Conservation (phyloP, 2,329 filamentous ascomycete genomes). For the Colletotrichum trifolii region DNA sequence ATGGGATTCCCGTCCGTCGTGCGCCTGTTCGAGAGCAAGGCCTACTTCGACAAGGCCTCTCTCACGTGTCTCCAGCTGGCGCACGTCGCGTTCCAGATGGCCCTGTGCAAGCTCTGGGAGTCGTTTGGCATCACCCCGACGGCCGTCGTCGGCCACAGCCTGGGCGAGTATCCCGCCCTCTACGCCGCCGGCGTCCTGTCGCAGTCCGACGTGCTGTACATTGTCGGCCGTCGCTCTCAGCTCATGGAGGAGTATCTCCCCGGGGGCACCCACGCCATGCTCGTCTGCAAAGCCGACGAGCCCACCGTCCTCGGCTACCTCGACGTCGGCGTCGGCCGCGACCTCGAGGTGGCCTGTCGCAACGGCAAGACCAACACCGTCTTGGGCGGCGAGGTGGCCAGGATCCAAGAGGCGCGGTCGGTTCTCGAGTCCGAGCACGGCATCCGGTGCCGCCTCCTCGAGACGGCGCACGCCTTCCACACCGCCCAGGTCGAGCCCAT, state of each 20-base stretch:
- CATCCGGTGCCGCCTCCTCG: constrained; percentile 57
- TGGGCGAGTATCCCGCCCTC: constrained; percentile 80
- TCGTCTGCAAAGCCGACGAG: constrained; percentile 59
- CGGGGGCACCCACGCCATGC: constrained; percentile 71
- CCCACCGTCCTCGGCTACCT: constrained; percentile 64
- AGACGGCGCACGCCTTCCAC: constrained; percentile 65
- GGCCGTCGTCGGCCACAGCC: constrained; percentile 69
- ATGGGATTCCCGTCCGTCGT: constrained; percentile 67
- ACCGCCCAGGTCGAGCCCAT: constrained; percentile 65
- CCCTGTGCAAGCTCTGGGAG: constrained; percentile 64
- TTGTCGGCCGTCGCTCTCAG: constrained; percentile 68
- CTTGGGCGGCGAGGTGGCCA: constrained; percentile 58
- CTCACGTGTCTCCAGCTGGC: constrained; percentile 66
- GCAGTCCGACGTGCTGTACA: constrained; percentile 66
- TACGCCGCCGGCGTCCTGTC: constrained; percentile 77
- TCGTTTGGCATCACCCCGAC: constrained; percentile 66
- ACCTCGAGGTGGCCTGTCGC: constrained; percentile 72
- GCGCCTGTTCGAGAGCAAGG: constrained; percentile 66
- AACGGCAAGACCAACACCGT: constrained; percentile 82
- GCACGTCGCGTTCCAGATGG: constrained; percentile 67
- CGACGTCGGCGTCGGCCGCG: constrained; percentile 41
- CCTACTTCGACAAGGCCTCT: constrained; percentile 59
- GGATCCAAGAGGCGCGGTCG: constrained; percentile 56
- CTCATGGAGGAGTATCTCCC: constrained; percentile 71
- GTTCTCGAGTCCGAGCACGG: constrained; percentile 43